phyloP scores from a whole-genome alignment of 1,284 basidiomycete genomes.

The Takashimella tepidaria region DNA sequence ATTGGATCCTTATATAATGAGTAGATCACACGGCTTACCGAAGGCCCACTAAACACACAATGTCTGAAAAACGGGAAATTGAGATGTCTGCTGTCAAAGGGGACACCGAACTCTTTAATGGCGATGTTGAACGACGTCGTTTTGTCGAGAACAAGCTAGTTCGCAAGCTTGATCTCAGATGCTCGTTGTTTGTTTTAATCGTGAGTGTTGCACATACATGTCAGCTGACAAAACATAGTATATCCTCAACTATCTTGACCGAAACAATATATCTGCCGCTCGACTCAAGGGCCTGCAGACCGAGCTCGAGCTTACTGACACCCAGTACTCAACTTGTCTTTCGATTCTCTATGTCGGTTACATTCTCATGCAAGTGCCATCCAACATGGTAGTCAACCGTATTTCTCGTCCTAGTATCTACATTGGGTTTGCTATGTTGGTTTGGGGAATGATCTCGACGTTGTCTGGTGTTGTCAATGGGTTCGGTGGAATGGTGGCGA shows the following conservation, averaged over 20 bases:
- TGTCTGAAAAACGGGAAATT: neutral
- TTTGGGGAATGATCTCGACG: conserved; percentile 35
- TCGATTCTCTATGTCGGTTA: conserved; percentile 67
- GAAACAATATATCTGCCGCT: conserved; percentile 28
- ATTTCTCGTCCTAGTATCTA: conserved; percentile 29
- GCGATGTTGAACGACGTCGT: conserved; percentile 2
- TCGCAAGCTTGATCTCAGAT: conserved; percentile 31
- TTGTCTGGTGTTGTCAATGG: conserved; percentile 24
- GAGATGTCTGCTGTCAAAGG: neutral
- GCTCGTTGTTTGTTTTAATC: conserved; percentile 33
- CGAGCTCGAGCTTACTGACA: conserved; percentile 60
- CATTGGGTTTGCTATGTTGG: conserved; percentile 30
- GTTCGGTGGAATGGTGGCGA: conserved; percentile 30
- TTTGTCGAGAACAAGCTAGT: conserved; percentile 29
- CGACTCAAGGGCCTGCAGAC: conserved; percentile 59
- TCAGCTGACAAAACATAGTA: conserved; percentile 2
- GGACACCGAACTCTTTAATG: neutral
- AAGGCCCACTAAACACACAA: neutral
- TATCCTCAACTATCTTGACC: conserved; percentile 19
- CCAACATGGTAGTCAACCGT: conserved; percentile 36
- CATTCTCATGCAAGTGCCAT: conserved; percentile 27
- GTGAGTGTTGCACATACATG: conserved; percentile 21
- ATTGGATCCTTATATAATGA: no score
- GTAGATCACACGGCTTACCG: no score
- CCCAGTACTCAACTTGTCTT: conserved; percentile 65